Base-by-base conservation (phyloP, 257 asterid genomes). In the Echium plantagineum region DNA sequence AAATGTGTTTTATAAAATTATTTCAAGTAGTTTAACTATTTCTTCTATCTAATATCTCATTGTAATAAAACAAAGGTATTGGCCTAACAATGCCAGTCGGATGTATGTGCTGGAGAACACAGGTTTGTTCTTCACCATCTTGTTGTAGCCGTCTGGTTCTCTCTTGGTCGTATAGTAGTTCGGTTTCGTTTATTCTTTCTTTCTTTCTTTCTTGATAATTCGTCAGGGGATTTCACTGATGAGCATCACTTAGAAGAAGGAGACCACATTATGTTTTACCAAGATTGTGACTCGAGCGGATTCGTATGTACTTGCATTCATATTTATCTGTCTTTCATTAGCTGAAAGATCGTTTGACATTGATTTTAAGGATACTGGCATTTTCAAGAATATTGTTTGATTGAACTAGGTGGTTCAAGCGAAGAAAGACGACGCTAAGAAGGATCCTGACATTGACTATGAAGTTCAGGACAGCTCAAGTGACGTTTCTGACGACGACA, bases 81-180 rank as follows among this genome's bases (percentile, higher is more conserved):
- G 84, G 84, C 84, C 84, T 9, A 78, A 78, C 68, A 78, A 78
- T 64, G 75, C 68, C 66, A 78, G 84, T 63, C 63, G 84, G 16
- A 78, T 78, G 84, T 78, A 78, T 64, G 77, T 78, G 53, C 74
- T 78, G 15, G 84, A 78, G 66, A 78, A 75, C 59, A 78, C 84
- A 6, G 83, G 83, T 78, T 60, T 56, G 30, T 47, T 57, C 46
- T 55, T 8, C 17, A 9, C 20, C 30, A 9, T 30, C 61, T 55
- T 59, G 28, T 26, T 38, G 1, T 19, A 46, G n/a, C 2, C 1
- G 21, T 21, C 9, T 6, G 2, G 21, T 53, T 53, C 57, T 53
- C 12, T 19, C 22, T 6, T 19, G n/a, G n/a, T n/a, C n/a, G n/a
- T 15, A 42, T 42, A 3, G 49, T 0, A 10, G 3, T 53, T 53